A percentile compares a stretch with the other conserved stretches of the same genome.
These are phyloP conservation scores for Pythium grandisporangium DNA, from an alignment of 352 stramenopile species.

Conservation along the genomic window DNA sequence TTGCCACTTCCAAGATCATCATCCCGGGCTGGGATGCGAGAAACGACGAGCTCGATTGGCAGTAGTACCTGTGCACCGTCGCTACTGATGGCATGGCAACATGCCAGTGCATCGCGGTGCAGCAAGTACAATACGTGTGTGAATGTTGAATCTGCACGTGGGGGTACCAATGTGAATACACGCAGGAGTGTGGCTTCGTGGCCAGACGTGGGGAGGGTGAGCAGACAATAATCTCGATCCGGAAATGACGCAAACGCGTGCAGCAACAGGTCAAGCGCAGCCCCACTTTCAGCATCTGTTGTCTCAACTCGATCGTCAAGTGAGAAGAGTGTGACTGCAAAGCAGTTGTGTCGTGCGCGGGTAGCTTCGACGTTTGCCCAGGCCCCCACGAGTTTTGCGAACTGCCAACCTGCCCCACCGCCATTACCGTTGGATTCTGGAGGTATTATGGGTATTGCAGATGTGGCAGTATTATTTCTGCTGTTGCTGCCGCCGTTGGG, in stretches of 20 bases:
- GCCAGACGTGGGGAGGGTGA: slow-evolving; percentile 17
- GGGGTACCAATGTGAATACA: slow-evolving; percentile 18
- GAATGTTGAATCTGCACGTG: slow-evolving; percentile 16
- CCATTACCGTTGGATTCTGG: too few species aligned
- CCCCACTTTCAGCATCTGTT: too few species aligned
- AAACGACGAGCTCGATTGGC: slow-evolving; percentile 10
- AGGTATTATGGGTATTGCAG: too few species aligned
- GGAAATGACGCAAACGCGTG: slow-evolving; percentile 23
- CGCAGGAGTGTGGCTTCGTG: slow-evolving; percentile 16
- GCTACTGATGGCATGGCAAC: slow-evolving; percentile 13
- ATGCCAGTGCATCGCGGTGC: slow-evolving; percentile 22
- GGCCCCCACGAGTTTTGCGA: too few species aligned
- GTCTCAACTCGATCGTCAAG: slow-evolving; percentile 20
- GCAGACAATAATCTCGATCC: slow-evolving; percentile 17
- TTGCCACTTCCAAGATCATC: too few species aligned
- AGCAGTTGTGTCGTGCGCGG: slow-evolving; percentile 16
- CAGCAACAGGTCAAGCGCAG: slow-evolving; percentile 14
- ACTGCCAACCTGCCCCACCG: too few species aligned
- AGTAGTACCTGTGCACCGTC: slow-evolving; percentile 7
- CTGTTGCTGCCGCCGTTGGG: not conserved
- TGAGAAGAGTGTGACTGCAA: slow-evolving; percentile 25
- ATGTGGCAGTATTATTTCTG: too few species aligned
- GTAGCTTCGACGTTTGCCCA: slow-evolving; percentile 12
- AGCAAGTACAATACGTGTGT: slow-evolving; percentile 25
- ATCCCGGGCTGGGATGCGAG: too few species aligned